Evolutionary conservation across 768 basidiomycete species (phyloP), one percentile per base, ranked within the genome.

Genomic region (Tephrocybe sp.): DNA sequence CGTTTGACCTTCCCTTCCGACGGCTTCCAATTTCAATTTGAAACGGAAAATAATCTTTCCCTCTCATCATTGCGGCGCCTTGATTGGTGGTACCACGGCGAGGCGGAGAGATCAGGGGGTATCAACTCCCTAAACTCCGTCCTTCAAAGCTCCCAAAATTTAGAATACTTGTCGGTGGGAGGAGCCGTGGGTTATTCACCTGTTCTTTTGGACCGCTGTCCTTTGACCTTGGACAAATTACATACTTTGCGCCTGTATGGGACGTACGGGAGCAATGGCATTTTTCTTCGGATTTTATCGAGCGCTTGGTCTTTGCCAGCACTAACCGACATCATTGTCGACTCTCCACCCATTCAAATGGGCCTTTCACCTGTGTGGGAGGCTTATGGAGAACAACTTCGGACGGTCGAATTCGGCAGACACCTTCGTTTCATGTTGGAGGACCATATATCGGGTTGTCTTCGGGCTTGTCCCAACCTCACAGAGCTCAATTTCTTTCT

Each of bases 61-160:
- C 54, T 86, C 12, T 67, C 71, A 18, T 77, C 77, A 18, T 69
- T 88, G 32, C 77, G 75, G 36, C 79, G 84, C 22, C 72, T 88
- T 25, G 84, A 87, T 41, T 87, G 84, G 84, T 86, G 83, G 82
- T 76, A 86, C 58, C 63, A 79, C 55, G 68, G 61, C 24, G 75
- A 74, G 30, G 84, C 85, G 18, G 77, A 80, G 31, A 74, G 79
- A 37, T 73, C 80, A 15, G 84, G 84, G 1, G 86, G 85, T 5
- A 80, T 87, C 52, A 87, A 87, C 63, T 82, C 78, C 6, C 67
- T 88, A 34, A 58, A 61, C 2, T 65, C 75, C 44, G 79, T 84
- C 51, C 73, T 88, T 21, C 66, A 62, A 8, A 67, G 64, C 38
- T 63, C 83, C 3, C 83, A 86, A 6, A 79, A 78, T 50, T 59